Percentiles rank a stretch among this genome's conserved stretches.
Conservation (phyloP, 2,329 filamentous ascomycete genomes). For the Xylariomycetidae sp. region DNA sequence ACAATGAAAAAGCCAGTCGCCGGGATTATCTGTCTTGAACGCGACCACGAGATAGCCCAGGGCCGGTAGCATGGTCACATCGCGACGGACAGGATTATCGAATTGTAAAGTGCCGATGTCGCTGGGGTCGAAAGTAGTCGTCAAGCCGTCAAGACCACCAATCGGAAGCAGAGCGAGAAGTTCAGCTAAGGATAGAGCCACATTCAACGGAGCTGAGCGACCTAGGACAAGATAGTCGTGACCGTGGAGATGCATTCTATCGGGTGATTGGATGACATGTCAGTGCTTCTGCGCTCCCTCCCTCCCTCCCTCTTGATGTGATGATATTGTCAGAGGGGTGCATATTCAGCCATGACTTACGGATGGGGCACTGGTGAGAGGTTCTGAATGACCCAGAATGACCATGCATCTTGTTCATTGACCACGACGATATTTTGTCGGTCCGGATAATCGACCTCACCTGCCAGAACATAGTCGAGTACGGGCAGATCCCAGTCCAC, state of each 20-base stretch:
- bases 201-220: slow-evolving; percentile 1
- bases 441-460: slow-evolving; percentile 12
- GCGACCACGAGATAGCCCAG: slow-evolving; percentile 42
- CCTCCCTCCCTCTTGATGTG: too few relatives aligned
- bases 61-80: slow-evolving; percentile 38
- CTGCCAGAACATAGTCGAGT: slow-evolving; percentile 19
- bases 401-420: slow-evolving; percentile 13
- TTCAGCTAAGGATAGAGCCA: background rate
- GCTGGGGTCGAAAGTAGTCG: slow-evolving; percentile 6
- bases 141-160: background rate
- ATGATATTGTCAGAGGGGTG: too few relatives aligned
- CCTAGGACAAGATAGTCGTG: slow-evolving; percentile 29
- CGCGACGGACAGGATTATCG: slow-evolving; percentile 39
- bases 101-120: slow-evolving; percentile 25
- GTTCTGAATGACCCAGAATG: slow-evolving; percentile 20
- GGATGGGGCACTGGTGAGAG: slow-evolving; percentile 13
- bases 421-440: slow-evolving; percentile 12
- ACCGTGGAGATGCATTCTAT: slow-evolving; percentile 24
- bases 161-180: background rate
- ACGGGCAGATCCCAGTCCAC: slow-evolving; percentile 26
- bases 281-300: too few relatives aligned
- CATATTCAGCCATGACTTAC: too few relatives aligned
- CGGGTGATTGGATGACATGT: too few relatives aligned
- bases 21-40: slow-evolving; percentile 45
- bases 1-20: slow-evolving; percentile 42